Base-by-base conservation (phyloP, 352 stramenopile species). In the Globisporangium megalacanthum region DNA sequence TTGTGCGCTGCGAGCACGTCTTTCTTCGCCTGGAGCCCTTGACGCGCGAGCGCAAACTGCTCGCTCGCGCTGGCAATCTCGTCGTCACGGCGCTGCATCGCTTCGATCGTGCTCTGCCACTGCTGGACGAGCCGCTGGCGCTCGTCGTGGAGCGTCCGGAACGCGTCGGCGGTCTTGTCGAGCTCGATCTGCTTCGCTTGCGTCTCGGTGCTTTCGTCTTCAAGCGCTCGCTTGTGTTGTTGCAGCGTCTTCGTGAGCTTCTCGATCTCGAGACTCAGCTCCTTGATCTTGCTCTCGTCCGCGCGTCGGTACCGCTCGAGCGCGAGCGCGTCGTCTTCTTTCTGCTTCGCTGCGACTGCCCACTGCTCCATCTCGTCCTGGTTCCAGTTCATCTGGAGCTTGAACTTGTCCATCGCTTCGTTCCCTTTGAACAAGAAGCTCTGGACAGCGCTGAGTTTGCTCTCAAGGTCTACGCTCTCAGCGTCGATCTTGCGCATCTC, bases 291-390 rank as follows among this genome's bases (percentile, higher is more conserved):
- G 55, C 79, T 69, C 54, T 98, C 94, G 66, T 99, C 96, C 2
- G 89, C 89, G 33, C 92, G 76, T 6, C 88, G 87, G 65, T 98
- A 99, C 35, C 92, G 85, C 68, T 98, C 86, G 14, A 98, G 74
- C 39, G 92, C 87, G 41, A 97, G 66, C 33, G 90, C 86, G 68
- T 99, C 95, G 47, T 98, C 94, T 59, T 98, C 96, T 56, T 98
- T 98, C 62, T 98, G 96, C 61, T 92, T 92, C 19, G 91, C 88
- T 25, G 96, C 93, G 64, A 97, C 84, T 7, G 92, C 83, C 96
- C 96, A 98, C 74, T 98, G 94, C 73, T 99, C 94, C 62, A 99
- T 91, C 65, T 99, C 93, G 58, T 98, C 94, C 65, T 98, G 96
- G 70, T 98, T 99, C 91, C 92, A 98, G 75, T 98, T 98, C 87